phyloP scores from a whole-genome alignment of 176 grass and related monocot species.

The Elymus sibiricus region DNA sequence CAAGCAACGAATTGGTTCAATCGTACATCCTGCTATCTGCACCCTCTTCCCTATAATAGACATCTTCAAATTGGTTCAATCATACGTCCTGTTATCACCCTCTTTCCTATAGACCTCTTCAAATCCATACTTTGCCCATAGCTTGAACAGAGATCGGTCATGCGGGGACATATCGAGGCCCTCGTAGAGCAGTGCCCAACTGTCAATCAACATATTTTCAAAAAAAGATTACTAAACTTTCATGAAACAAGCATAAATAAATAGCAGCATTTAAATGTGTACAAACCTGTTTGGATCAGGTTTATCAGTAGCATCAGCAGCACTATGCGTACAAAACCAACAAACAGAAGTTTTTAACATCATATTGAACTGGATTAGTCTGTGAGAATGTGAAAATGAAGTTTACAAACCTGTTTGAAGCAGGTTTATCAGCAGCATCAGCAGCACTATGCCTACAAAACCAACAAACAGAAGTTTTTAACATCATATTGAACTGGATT shows the following conservation, averaged over 20 bases:
- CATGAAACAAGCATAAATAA: not conserved
- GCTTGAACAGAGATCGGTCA: too few relatives aligned
- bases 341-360: not conserved
- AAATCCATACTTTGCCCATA: too few relatives aligned
- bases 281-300: not conserved
- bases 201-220: not conserved
- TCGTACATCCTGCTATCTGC: too few relatives aligned
- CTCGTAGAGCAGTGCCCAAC: not conserved
- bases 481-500: not conserved
- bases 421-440: not conserved
- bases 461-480: not conserved
- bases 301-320: not conserved
- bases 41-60: too few relatives aligned
- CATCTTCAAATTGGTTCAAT: too few relatives aligned
- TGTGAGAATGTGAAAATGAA: too few relatives aligned
- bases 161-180: too few relatives aligned
- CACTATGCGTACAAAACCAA: not conserved
- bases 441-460: not conserved
- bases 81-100: too few relatives aligned
- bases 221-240: not conserved
- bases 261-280: not conserved
- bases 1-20: too few relatives aligned
- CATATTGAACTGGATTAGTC: not conserved
- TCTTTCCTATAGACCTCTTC: not conserved
- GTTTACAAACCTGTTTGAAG: not conserved